Percentiles rank a stretch among this genome's conserved stretches.
Conservation (phyloP, 2,329 filamentous ascomycete species). For the Aspergillus phoenicis region DNA sequence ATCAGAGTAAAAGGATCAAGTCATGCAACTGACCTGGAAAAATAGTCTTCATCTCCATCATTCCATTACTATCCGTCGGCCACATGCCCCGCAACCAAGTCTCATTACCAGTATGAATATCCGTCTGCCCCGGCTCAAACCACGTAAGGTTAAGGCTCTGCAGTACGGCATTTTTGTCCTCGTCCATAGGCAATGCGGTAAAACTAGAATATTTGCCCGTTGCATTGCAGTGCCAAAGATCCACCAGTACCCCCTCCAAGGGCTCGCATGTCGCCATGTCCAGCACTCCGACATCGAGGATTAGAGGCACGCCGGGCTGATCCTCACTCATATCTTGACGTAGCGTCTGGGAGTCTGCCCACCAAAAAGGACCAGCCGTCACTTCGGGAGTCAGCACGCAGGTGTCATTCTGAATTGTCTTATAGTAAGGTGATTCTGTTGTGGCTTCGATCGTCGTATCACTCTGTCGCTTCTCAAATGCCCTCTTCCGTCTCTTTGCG, state of each 20-base stretch:
- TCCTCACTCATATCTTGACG: constrained; percentile 44
- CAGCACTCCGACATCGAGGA: constrained; percentile 48
- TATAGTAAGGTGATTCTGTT: constrained; percentile 22
- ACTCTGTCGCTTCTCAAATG: not conserved
- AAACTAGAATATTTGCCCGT: constrained; percentile 43
- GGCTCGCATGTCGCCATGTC: constrained; percentile 48
- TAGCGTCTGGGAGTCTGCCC: constrained; percentile 38
- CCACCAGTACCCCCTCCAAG: constrained; percentile 38
- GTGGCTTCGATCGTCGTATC: not conserved
- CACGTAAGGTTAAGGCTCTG: constrained; percentile 8
- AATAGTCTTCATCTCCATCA: constrained; percentile 50
- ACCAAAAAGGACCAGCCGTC: constrained; percentile 42
- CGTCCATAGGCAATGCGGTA: too few relatives aligned
- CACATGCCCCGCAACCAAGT: constrained; percentile 52
- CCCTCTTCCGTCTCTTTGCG: not conserved
- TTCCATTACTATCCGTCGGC: constrained; percentile 47
- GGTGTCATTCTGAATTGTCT: constrained; percentile 26
- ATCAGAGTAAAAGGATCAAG: too few relatives aligned
- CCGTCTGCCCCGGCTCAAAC: constrained; percentile 21
- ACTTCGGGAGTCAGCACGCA: constrained; percentile 44
- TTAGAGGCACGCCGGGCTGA: constrained; percentile 41
- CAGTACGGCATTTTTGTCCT: too few relatives aligned
- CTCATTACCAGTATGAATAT: constrained; percentile 29
- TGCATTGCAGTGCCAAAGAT: constrained; percentile 50
- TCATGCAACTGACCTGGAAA: constrained; percentile 34